Evolutionary conservation across 2,329 filamentous ascomycete genomes (phyloP).

Genomic region (Ilyonectria sp.): DNA sequence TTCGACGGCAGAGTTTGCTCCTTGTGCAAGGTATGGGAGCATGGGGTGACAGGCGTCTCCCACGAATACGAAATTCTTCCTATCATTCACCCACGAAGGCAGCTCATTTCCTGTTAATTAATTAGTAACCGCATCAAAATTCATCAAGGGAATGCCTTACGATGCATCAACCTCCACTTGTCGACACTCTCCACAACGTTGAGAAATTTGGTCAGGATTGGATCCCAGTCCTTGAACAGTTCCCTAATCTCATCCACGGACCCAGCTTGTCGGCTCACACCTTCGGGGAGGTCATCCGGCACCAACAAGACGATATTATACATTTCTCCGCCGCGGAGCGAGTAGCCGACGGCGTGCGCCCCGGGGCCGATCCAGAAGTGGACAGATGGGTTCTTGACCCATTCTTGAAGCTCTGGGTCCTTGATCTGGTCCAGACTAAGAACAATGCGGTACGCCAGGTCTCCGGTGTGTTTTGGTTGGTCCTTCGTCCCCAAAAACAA

Average conservation of each 20-base stretch:
- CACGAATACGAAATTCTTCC: slow-evolving; percentile 66
- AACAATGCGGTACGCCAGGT: slow-evolving; percentile 76
- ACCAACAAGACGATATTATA: slow-evolving; percentile 78
- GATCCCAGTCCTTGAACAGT: slow-evolving; percentile 76
- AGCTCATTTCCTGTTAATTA: slow-evolving; percentile 61
- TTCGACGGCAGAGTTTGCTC: slow-evolving; percentile 77
- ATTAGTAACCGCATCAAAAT: background rate
- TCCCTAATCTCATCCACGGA: slow-evolving; percentile 73
- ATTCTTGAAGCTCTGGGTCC: slow-evolving; percentile 65
- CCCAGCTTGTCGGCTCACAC: slow-evolving; percentile 66
- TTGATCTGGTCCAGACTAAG: slow-evolving; percentile 66
- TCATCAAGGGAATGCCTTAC: slow-evolving; percentile 46
- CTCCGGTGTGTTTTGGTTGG: slow-evolving; percentile 71
- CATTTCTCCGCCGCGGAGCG: slow-evolving; percentile 69
- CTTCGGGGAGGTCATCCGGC: slow-evolving; percentile 73
- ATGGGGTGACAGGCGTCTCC: slow-evolving; percentile 77
- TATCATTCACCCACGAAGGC: slow-evolving; percentile 67
- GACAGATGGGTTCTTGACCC: slow-evolving; percentile 66
- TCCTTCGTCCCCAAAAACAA: slow-evolving; percentile 62
- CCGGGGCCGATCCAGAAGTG: slow-evolving; percentile 77
- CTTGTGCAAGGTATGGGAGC: slow-evolving; percentile 75
- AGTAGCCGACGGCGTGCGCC: slow-evolving; percentile 75
- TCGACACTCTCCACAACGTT: slow-evolving; percentile 70
- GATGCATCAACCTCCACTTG: slow-evolving; percentile 79
- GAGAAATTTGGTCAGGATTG: slow-evolving; percentile 62